Evolutionary conservation across 371 early-diverging fungal species (phyloP).

Genomic region (Saksenaea oblongispora): DNA sequence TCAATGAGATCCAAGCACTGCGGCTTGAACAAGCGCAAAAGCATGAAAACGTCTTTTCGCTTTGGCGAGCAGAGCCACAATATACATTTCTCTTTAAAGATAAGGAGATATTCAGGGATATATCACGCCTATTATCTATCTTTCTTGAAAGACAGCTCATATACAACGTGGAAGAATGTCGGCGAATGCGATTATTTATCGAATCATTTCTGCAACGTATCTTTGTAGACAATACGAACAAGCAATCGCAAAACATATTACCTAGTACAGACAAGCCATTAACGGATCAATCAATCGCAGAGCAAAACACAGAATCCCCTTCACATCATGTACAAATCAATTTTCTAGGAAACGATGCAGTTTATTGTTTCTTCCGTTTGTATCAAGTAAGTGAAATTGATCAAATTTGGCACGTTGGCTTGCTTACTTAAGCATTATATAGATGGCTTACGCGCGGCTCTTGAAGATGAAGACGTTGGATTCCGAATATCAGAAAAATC

Average conservation of each 20-base stretch:
- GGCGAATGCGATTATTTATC: slow-evolving; percentile 74
- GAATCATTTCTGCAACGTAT: slow-evolving; percentile 73
- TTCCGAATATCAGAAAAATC: slow-evolving; percentile 54
- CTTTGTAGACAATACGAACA: slow-evolving; percentile 43
- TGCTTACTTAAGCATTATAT: slow-evolving; percentile 43
- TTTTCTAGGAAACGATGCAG: slow-evolving; percentile 73
- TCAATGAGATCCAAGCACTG: slow-evolving; percentile 83
- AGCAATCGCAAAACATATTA: background rate
- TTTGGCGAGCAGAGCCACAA: slow-evolving; percentile 32
- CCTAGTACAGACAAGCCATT: background rate
- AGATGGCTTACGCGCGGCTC: slow-evolving; percentile 66
- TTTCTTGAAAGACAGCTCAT: slow-evolving; percentile 56
- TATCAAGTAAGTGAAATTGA: slow-evolving; percentile 60
- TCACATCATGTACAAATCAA: slow-evolving; percentile 42
- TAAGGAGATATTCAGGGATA: slow-evolving; percentile 65
- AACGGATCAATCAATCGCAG: background rate
- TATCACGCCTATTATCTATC: slow-evolving; percentile 60
- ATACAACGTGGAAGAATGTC: slow-evolving; percentile 61
- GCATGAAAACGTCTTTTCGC: background rate
- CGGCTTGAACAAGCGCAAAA: slow-evolving; percentile 29
- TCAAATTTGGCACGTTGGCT: slow-evolving; percentile 23
- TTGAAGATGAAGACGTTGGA: slow-evolving; percentile 77
- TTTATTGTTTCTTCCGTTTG: slow-evolving; percentile 88
- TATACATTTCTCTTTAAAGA: slow-evolving; percentile 69
- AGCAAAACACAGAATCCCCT: slow-evolving; percentile 18